Evolutionary conservation across 768 basidiomycete genomes (phyloP).

Genomic region (Psilocybe cubensis): DNA sequence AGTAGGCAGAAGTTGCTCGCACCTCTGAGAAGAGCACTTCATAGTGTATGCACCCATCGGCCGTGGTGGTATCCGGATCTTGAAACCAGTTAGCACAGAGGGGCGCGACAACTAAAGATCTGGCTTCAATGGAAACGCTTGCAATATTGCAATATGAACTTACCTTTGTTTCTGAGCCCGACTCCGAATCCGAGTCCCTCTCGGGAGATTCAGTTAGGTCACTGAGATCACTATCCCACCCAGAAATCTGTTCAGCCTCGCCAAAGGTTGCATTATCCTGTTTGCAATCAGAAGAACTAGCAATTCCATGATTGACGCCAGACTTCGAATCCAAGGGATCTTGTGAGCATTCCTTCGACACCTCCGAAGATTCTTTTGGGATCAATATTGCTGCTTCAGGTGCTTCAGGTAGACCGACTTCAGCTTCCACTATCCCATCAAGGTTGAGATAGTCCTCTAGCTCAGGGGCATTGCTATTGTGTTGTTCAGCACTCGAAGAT

Average conservation of each 20-base stretch:
- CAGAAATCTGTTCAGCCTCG: constrained; percentile 14
- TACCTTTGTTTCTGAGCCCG: constrained; percentile 20
- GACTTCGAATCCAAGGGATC: neutral
- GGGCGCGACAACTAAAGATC: neutral
- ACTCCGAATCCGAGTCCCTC: neutral
- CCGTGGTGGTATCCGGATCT: constrained; percentile 38
- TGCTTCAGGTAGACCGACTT: neutral
- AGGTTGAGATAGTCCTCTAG: neutral
- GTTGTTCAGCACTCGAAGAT: neutral
- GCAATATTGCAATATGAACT: neutral
- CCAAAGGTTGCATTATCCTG: neutral
- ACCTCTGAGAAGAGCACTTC: constrained; percentile 35
- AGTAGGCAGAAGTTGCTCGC: constrained; percentile 33
- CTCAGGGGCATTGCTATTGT: neutral
- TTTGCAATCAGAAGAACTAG: neutral
- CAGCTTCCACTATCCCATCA: neutral
- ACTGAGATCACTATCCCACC: constrained; percentile 39
- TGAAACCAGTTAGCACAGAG: constrained; percentile 25
- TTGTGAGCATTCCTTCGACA: no score
- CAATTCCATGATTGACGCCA: neutral
- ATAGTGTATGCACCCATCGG: constrained; percentile 7
- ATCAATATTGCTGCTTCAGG: neutral
- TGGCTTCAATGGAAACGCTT: no score
- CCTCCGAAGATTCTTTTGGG: no score
- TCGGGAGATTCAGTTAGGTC: constrained; percentile 31